These are phyloP conservation scores for Colletotrichum tanaceti DNA, from an alignment of 2,329 filamentous ascomycete genomes.

Conservation along the genomic window DNA sequence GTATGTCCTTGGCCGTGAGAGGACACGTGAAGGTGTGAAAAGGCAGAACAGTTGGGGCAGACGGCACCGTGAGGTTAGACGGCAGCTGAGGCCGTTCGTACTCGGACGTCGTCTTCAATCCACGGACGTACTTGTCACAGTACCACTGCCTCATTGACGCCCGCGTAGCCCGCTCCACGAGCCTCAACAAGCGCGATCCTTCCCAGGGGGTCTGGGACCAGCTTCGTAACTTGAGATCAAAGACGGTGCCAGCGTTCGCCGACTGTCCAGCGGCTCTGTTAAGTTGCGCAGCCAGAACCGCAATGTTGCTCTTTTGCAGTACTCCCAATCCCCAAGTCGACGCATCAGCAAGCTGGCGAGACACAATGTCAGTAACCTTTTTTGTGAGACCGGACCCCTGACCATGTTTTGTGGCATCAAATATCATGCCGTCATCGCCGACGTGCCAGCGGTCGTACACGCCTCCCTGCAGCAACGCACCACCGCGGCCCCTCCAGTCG, in stretches of 20 bases:
- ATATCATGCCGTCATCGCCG: conserved; percentile 82
- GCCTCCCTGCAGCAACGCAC: conserved; percentile 79
- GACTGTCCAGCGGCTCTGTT: conserved; percentile 52
- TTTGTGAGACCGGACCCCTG: conserved; percentile 84
- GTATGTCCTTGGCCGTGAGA: conserved; percentile 88
- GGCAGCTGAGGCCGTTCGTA: conserved; percentile 83
- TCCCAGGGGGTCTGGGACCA: conserved; percentile 88
- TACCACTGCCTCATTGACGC: conserved; percentile 88
- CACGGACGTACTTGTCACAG: conserved; percentile 78
- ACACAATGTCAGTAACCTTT: conserved; percentile 89
- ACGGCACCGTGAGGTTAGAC: conserved; percentile 77
- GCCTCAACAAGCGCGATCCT: conserved; percentile 83
- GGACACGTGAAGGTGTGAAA: conserved; percentile 99
- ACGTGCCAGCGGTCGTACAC: conserved; percentile 94
- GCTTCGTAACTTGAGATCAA: conserved; percentile 56
- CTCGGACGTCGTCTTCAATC: conserved; percentile 64
- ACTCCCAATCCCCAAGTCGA: conserved; percentile 85
- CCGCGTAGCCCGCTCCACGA: conserved; percentile 86
- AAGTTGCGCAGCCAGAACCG: conserved; percentile 62
- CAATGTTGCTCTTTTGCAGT: conserved; percentile 67
- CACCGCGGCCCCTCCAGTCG: conserved; percentile 90
- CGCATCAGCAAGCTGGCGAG: conserved; percentile 86
- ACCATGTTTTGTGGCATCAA: conserved; percentile 74
- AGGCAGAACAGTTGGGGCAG: conserved; percentile 92
- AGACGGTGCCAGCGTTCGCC: conserved; percentile 50